Evolutionary conservation across 2,329 filamentous ascomycete species (phyloP).

Genomic region (Chaetomium globosum): DNA sequence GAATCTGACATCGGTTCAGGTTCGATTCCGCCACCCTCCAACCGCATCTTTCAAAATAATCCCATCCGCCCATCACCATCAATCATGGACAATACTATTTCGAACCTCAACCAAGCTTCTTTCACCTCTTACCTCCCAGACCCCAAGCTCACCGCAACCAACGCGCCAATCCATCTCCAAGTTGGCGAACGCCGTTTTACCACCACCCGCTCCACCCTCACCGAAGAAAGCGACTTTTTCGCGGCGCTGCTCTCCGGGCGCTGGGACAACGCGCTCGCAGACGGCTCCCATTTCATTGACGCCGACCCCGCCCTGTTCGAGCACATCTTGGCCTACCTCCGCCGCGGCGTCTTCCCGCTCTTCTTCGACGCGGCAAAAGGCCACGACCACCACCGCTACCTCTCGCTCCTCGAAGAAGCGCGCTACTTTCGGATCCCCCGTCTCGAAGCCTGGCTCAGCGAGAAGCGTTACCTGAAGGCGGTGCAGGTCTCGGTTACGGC

Average conservation of each 20-base stretch:
- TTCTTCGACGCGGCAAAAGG: background rate
- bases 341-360: background rate
- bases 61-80: too few relatives aligned
- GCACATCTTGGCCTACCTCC: background rate
- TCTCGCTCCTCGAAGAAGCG: background rate
- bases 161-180: background rate
- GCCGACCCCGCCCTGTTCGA: background rate
- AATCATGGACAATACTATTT: too few relatives aligned
- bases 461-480: background rate
- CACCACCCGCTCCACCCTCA: background rate
- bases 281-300: background rate
- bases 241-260: background rate
- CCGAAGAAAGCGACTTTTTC: background rate
- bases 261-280: background rate
- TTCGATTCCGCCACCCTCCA: too few relatives aligned
- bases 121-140: too few relatives aligned
- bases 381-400: background rate
- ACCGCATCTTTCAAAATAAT: too few relatives aligned
- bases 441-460: background rate
- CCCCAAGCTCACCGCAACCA: background rate
- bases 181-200: background rate
- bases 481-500: background rate
- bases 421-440: background rate
- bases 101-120: too few relatives aligned
- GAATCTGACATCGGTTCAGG: too few relatives aligned